Evolutionary conservation across 2,329 filamentous ascomycete species (phyloP).

Genomic region (Xylariaceae sp.): DNA sequence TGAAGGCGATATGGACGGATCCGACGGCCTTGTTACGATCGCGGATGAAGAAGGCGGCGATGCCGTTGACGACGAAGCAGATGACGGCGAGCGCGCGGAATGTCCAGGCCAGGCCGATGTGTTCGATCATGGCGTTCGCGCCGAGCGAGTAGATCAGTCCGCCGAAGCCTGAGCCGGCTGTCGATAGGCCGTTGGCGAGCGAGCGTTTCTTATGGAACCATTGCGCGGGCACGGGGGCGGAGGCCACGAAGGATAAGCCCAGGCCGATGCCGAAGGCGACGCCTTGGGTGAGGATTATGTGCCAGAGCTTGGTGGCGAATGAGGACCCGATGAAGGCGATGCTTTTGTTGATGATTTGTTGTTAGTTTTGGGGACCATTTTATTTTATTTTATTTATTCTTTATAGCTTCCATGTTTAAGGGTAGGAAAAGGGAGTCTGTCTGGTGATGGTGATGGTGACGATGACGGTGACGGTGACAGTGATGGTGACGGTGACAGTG

Average conservation of each 20-base stretch:
- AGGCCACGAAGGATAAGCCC: constrained; percentile 68
- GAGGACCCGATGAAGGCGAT: constrained; percentile 63
- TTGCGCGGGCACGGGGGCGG: constrained; percentile 62
- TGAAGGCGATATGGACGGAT: constrained; percentile 61
- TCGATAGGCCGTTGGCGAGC: constrained; percentile 62
- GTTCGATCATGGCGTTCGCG: constrained; percentile 61
- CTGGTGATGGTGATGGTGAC: too few species aligned
- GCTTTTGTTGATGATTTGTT: constrained; percentile 30
- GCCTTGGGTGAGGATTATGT: constrained; percentile 70
- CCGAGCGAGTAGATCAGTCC: constrained; percentile 64
- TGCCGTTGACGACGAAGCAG: constrained; percentile 45
- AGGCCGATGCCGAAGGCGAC: constrained; percentile 72
- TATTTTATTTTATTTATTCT: not conserved
- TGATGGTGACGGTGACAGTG: too few species aligned
- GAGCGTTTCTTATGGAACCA: constrained; percentile 67
- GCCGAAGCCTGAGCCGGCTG: constrained; percentile 69
- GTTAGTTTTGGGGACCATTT: not conserved
- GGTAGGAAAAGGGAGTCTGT: not conserved
- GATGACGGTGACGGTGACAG: too few species aligned
- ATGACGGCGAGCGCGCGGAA: constrained; percentile 41
- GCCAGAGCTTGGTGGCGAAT: constrained; percentile 65
- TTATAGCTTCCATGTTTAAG: not conserved
- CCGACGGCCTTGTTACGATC: constrained; percentile 70
- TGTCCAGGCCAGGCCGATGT: constrained; percentile 58
- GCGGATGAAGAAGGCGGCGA: constrained; percentile 57